Evolutionary conservation across 78 protist species (phyloP).

Genomic region (Trichosphaerium sp.): DNA sequence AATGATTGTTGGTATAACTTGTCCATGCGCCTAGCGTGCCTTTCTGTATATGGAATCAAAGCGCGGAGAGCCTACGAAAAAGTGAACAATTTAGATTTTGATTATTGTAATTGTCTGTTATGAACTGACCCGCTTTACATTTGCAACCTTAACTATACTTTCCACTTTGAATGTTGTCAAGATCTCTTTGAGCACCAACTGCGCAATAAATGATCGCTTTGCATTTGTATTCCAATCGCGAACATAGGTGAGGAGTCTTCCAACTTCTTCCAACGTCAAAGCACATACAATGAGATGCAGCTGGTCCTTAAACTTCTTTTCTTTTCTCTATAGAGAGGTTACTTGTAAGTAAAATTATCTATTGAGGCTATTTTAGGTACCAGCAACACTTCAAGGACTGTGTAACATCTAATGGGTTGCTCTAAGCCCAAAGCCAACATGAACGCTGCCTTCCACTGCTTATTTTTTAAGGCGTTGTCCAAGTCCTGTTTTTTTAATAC

Average conservation of each 20-base stretch:
- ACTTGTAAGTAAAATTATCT: not conserved
- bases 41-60: conserved; percentile 76
- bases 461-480: conserved; percentile 11
- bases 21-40: conserved; percentile 67
- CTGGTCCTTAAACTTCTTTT: too few relatives aligned
- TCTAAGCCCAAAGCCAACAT: conserved; percentile 52
- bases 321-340: too few relatives aligned
- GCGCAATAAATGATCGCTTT: not conserved
- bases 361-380: not conserved
- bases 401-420: conserved; percentile 42
- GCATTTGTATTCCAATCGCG: conserved; percentile 85
- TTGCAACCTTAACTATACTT: not conserved
- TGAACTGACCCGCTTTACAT: too few relatives aligned
- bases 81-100: too few relatives aligned
- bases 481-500: conserved; percentile 20
- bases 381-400: not conserved
- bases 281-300: not conserved
- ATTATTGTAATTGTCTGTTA: too few relatives aligned
- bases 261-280: conserved; percentile 8
- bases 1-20: conserved; percentile 37
- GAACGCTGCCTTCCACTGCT: conserved; percentile 26
- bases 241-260: conserved; percentile 27
- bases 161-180: not conserved
- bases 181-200: not conserved
- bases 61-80: conserved; percentile 27